Percentiles rank a stretch among this genome's conserved stretches.
Conservation (phyloP, 176 grass and related monocot species). For the Paspalum notatum region DNA sequence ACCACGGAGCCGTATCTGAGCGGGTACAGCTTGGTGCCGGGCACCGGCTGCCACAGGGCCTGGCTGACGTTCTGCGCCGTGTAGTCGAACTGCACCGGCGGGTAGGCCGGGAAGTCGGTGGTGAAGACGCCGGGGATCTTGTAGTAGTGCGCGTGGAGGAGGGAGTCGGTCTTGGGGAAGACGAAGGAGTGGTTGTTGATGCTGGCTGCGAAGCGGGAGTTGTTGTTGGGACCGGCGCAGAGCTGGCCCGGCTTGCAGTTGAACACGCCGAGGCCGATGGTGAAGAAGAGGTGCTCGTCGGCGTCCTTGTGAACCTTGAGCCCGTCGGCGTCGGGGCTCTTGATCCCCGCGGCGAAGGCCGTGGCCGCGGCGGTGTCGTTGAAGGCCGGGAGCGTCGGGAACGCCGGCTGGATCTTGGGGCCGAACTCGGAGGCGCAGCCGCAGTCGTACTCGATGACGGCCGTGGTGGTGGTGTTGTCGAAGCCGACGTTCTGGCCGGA, state of each 20-base stretch:
- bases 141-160: constrained; percentile 65
- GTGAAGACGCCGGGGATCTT: constrained; percentile 60
- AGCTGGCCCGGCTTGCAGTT: constrained; percentile 48
- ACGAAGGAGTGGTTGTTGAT: constrained; percentile 89
- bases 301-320: constrained; percentile 61
- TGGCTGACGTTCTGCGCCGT: constrained; percentile 62
- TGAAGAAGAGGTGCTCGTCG: constrained; percentile 76
- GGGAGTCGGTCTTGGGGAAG: constrained; percentile 54
- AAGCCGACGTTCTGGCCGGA: constrained; percentile 52
- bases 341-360: constrained; percentile 56
- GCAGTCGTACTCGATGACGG: constrained; percentile 78
- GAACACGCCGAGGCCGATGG: constrained; percentile 65
- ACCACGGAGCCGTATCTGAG: constrained; percentile 72
- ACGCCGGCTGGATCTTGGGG: constrained; percentile 35
- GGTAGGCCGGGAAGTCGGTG: constrained; percentile 68
- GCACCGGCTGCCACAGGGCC: constrained; percentile 53
- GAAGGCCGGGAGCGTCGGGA: constrained; percentile 71
- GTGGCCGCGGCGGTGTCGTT: constrained; percentile 68
- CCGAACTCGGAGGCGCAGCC: constrained; percentile 54
- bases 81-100: constrained; percentile 73
- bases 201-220: constrained; percentile 73
- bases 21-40: constrained; percentile 65
- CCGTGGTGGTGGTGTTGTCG: constrained; percentile 85
- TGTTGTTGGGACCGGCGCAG: constrained; percentile 72
- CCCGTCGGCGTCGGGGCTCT: constrained; percentile 36